Conservation (phyloP, 2,329 filamentous ascomycete genomes). For the Colletotrichum simmondsii region DNA sequence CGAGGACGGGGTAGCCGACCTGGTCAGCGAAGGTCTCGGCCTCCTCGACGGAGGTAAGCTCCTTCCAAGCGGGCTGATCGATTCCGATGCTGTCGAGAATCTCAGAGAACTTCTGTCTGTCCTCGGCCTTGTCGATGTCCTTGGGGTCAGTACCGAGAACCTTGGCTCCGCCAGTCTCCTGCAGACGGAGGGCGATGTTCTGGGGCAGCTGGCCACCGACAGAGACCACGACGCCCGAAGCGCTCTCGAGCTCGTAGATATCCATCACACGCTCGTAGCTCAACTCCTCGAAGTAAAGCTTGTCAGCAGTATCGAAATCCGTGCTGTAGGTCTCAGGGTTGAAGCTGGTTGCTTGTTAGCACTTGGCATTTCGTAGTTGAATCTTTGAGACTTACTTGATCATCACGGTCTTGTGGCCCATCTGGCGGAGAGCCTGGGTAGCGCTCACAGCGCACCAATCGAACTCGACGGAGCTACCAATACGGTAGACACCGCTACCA, state of each 20-base stretch:
- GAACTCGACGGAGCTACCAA: slow-evolving; percentile 97
- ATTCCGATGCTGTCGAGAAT: slow-evolving; percentile 97
- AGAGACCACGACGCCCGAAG: slow-evolving; percentile 90
- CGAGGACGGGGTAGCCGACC: slow-evolving; percentile 93
- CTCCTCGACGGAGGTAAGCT: slow-evolving; percentile 88
- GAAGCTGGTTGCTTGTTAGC: slow-evolving; percentile 50
- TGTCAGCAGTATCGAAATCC: slow-evolving; percentile 90
- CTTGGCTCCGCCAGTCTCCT: slow-evolving; percentile 89
- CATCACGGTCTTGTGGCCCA: slow-evolving; percentile 98
- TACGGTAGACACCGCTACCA: slow-evolving; percentile 96
- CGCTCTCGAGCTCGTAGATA: slow-evolving; percentile 92
- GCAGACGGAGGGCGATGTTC: slow-evolving; percentile 94
- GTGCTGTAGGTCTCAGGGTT: slow-evolving; percentile 86
- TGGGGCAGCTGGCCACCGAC: slow-evolving; percentile 97
- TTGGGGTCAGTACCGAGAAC: slow-evolving; percentile 92
- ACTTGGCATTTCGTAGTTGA: not conserved
- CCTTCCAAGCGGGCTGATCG: slow-evolving; percentile 98
- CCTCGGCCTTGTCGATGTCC: slow-evolving; percentile 98
- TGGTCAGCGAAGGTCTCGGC: slow-evolving; percentile 87
- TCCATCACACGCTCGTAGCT: slow-evolving; percentile 99
- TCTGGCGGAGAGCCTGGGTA: slow-evolving; percentile 81
- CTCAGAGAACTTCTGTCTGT: slow-evolving; percentile 97
- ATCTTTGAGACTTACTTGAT: slow-evolving; percentile 74
- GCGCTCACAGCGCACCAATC: slow-evolving; percentile 98
- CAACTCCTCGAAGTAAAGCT: slow-evolving; percentile 95